Base-by-base conservation (phyloP, 2,329 filamentous ascomycete species). In the Trichoderma pleuroti region DNA sequence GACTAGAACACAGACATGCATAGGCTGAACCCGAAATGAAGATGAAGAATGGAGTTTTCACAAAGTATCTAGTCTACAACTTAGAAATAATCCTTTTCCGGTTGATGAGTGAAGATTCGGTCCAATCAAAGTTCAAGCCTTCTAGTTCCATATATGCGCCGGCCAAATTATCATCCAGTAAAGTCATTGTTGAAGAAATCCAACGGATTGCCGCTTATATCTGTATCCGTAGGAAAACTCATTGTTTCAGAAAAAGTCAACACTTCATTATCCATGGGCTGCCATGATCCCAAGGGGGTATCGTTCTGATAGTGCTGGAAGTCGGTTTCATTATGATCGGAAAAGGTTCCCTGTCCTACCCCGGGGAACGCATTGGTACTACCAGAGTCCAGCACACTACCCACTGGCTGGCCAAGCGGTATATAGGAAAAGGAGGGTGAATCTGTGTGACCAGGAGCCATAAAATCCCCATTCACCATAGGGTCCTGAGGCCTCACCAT, bases 311-410 rank as follows among this genome's bases (percentile, higher is more conserved):
- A 77, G 7, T 75, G 71, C 24, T 79, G 74, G n/a, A 79, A 59
- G 49, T 80, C 78, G 18, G 80, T 72, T 26, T 76, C 74, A 39
- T 81, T 80, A 66, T 81, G 79, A 62, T 80, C 79, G 7, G 72
- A 73, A 16, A 76, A 79, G 72, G 78, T 80, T 21, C 79, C 77
- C 10, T 79, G 76, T 76, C 77, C n/a, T 9, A 70, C 67, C n/a
- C 74, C 71, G 0, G 76, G 76, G 5, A 77, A 79, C 9, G 75
- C 75, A 42, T 78, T 74, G 34, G 74, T 77, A 67, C 75, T 77
- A 21, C 70, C 72, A 2, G 77, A 76, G 8, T 69, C 56, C 11
- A 72, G 74, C 21, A 72, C 74, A 3, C 74, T 75, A 11, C 70
- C 73, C 2, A 73, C 72, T 5, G 65, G 72, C 12, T 74, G 72